phyloP scores from a whole-genome alignment of 2,329 filamentous ascomycete species.

The Aureobasidium pullulans region DNA sequence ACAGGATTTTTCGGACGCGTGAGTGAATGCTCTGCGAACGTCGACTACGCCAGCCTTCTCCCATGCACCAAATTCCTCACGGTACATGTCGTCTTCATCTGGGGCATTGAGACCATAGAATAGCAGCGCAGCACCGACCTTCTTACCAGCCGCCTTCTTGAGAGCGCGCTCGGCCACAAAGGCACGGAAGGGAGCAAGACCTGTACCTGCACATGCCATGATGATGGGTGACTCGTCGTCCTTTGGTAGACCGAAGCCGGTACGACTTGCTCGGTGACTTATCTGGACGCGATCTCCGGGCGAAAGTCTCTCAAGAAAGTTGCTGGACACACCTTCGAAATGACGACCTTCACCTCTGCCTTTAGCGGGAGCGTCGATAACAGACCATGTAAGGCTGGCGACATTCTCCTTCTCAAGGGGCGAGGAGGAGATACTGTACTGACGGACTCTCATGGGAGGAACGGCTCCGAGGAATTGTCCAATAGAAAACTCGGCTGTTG shows the following conservation, averaged over 20 bases:
- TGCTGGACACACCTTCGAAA: background rate
- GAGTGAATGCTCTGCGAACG: constrained; percentile 27
- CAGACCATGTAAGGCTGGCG: background rate
- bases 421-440: background rate
- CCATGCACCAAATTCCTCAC: constrained; percentile 25
- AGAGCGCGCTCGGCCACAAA: constrained; percentile 36
- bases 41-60: constrained; percentile 21
- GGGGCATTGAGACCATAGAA: constrained; percentile 36
- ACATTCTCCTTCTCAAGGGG: background rate
- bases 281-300: background rate
- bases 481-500: background rate
- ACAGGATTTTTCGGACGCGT: constrained; percentile 11
- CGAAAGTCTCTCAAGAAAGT: background rate
- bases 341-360: background rate
- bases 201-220: constrained; percentile 46
- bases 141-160: constrained; percentile 29
- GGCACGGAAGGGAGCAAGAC: constrained; percentile 41
- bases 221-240: constrained; percentile 40
- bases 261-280: background rate
- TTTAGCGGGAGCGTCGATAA: background rate
- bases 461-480: background rate
- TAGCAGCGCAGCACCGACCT: constrained; percentile 32
- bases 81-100: constrained; percentile 32
- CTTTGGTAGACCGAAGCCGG: constrained; percentile 38
- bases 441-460: background rate